phyloP scores from a whole-genome alignment of 768 basidiomycete genomes.

The Tylopilus rubrobrunneus region DNA sequence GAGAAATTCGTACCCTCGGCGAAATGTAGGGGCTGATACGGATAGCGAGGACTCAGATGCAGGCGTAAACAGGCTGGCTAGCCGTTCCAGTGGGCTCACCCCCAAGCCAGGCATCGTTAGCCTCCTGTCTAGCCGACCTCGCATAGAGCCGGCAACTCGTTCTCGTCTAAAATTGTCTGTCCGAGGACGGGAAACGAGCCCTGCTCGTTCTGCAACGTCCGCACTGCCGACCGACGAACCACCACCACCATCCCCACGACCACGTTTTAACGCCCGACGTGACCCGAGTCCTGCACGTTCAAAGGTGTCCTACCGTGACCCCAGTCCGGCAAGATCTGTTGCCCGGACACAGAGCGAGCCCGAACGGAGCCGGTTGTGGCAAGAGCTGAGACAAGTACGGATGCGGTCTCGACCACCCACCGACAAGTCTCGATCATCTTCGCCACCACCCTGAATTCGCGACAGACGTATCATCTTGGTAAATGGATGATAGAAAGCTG shows the following conservation, averaged over 20 bases:
- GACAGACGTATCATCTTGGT: slow-evolving; percentile 6
- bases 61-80: slow-evolving; percentile 23
- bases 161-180: slow-evolving; percentile 24
- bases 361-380: slow-evolving; percentile 49
- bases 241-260: slow-evolving; percentile 29
- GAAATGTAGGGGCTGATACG: slow-evolving; percentile 22
- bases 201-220: slow-evolving; percentile 29
- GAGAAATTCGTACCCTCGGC: slow-evolving; percentile 31
- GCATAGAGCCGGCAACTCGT: slow-evolving; percentile 24
- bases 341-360: slow-evolving; percentile 34
- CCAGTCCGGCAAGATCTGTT: slow-evolving; percentile 27
- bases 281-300: slow-evolving; percentile 39
- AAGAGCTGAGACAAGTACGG: slow-evolving; percentile 50
- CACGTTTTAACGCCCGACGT: slow-evolving; percentile 35
- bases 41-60: slow-evolving; percentile 32
- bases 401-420: slow-evolving; percentile 45
- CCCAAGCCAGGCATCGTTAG: slow-evolving; percentile 35
- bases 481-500: background rate
- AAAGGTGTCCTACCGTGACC: slow-evolving; percentile 24
- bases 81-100: slow-evolving; percentile 25
- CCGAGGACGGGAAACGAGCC: slow-evolving; percentile 31
- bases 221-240: slow-evolving; percentile 19
- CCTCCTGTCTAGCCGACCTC: slow-evolving; percentile 35
- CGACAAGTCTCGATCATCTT: slow-evolving; percentile 37
- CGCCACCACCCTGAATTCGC: slow-evolving; percentile 33